Conservation (phyloP, 495 filamentous ascomycete species). For the Peziza echinospora region DNA sequence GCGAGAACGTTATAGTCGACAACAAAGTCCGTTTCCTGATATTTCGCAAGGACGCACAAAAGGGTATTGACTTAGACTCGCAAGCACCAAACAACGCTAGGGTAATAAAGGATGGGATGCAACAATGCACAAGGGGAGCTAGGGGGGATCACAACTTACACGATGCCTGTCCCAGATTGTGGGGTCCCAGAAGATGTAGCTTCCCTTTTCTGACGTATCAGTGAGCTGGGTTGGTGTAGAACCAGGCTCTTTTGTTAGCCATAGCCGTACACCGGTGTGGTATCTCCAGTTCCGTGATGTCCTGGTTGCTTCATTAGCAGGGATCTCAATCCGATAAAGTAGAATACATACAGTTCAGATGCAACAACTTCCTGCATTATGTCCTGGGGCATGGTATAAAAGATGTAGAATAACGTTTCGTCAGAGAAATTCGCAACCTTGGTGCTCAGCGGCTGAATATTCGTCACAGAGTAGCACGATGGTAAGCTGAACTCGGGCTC, state of each 20-base stretch:
- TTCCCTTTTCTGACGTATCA: conserved; percentile 40
- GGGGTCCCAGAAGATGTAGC: conserved; percentile 53
- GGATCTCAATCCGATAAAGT: conserved; percentile 2
- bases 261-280: conserved; percentile 49
- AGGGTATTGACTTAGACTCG: background rate
- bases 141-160: conserved; percentile 24
- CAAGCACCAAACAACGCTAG: background rate
- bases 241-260: conserved; percentile 47
- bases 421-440: conserved; percentile 45
- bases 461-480: conserved; percentile 46
- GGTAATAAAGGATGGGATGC: background rate
- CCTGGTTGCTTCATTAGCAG: conserved; percentile 7
- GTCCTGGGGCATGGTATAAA: conserved; percentile 54
- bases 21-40: background rate
- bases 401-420: conserved; percentile 57
- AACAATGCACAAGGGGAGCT: background rate
- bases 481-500: conserved; percentile 52
- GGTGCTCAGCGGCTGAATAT: conserved; percentile 40
- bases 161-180: conserved; percentile 44
- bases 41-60: background rate
- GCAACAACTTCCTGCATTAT: conserved; percentile 51
- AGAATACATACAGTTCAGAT: conserved; percentile 32
- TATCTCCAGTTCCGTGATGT: conserved; percentile 49
- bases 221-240: conserved; percentile 31
- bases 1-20: background rate